A percentile compares a stretch with the other conserved stretches of the same genome.
Evolutionary conservation across 2,329 filamentous ascomycete species (phyloP).

Genomic region (Cytospora piceicola): DNA sequence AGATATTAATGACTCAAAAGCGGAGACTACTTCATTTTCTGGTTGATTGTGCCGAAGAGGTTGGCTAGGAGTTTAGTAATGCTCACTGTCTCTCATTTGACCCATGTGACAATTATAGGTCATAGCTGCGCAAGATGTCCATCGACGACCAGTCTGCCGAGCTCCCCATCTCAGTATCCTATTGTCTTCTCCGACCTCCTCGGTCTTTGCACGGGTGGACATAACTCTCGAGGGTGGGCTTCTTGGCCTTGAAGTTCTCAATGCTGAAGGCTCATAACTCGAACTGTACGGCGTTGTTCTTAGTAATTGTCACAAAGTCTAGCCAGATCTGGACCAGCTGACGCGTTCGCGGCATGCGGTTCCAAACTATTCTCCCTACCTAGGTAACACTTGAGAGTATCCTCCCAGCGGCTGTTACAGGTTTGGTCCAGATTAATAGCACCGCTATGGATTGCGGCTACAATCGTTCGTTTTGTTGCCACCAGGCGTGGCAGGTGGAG

Average conservation of each 20-base stretch:
- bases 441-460: slow-evolving; percentile 9
- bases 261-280: slow-evolving; percentile 28
- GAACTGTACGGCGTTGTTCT: too few relatives aligned
- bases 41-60: slow-evolving; percentile 19
- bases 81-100: slow-evolving; percentile 19
- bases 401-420: too few relatives aligned
- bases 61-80: neutral
- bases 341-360: neutral
- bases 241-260: slow-evolving; percentile 19
- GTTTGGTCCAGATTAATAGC: slow-evolving; percentile 1
- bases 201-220: slow-evolving; percentile 25
- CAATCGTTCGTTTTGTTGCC: slow-evolving; percentile 19
- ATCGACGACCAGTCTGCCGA: slow-evolving; percentile 27
- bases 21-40: slow-evolving; percentile 19
- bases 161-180: slow-evolving; percentile 14
- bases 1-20: slow-evolving; percentile 18
- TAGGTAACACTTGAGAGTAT: too few relatives aligned
- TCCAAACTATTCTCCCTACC: slow-evolving; percentile 15
- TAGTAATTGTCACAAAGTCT: slow-evolving; percentile 14
- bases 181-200: neutral
- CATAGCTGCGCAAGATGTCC: slow-evolving; percentile 25
- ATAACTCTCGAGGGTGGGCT: slow-evolving; percentile 22
- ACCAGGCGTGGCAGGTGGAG: slow-evolving; percentile 10
- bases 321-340: too few relatives aligned
- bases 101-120: slow-evolving; percentile 17